Evolutionary conservation across 2,329 filamentous ascomycete genomes (phyloP).

Genomic region (Colletotrichum agaves): DNA sequence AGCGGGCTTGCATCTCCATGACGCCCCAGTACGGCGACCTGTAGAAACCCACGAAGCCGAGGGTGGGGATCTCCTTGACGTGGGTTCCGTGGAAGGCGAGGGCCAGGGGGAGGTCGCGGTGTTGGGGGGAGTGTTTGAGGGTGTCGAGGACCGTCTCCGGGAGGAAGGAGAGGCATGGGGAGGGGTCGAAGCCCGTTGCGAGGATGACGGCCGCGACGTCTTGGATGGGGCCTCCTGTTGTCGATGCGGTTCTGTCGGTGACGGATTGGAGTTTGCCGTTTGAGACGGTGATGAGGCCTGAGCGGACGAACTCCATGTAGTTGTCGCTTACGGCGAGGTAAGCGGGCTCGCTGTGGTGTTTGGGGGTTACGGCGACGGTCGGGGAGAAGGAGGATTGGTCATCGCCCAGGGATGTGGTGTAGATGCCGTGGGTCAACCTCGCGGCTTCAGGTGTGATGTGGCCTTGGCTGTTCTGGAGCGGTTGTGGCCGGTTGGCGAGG

Average conservation of each 20-base stretch:
- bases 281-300: slow-evolving; percentile 65
- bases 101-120: slow-evolving; percentile 69
- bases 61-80: slow-evolving; percentile 67
- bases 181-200: slow-evolving; percentile 79
- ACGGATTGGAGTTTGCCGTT: slow-evolving; percentile 58
- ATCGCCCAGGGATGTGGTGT: slow-evolving; percentile 59
- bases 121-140: slow-evolving; percentile 66
- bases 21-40: slow-evolving; percentile 87
- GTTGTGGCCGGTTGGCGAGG: slow-evolving; percentile 67
- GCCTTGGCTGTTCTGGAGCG: slow-evolving; percentile 72
- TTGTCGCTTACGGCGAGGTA: slow-evolving; percentile 77
- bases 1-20: slow-evolving; percentile 86
- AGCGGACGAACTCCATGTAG: slow-evolving; percentile 79
- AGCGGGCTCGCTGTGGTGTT: slow-evolving; percentile 62
- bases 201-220: slow-evolving; percentile 75
- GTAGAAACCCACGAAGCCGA: slow-evolving; percentile 88
- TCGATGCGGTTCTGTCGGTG: slow-evolving; percentile 48
- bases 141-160: slow-evolving; percentile 63
- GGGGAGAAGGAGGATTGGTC: slow-evolving; percentile 64
- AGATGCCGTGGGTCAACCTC: slow-evolving; percentile 62
- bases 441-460: slow-evolving; percentile 70
- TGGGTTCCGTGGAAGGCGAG: slow-evolving; percentile 75
- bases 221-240: slow-evolving; percentile 50
- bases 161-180: slow-evolving; percentile 72
- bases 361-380: slow-evolving; percentile 46